These are phyloP conservation scores for Neophaeococcomyces aloes DNA, from an alignment of 2,329 filamentous ascomycete genomes.

Conservation along the genomic window DNA sequence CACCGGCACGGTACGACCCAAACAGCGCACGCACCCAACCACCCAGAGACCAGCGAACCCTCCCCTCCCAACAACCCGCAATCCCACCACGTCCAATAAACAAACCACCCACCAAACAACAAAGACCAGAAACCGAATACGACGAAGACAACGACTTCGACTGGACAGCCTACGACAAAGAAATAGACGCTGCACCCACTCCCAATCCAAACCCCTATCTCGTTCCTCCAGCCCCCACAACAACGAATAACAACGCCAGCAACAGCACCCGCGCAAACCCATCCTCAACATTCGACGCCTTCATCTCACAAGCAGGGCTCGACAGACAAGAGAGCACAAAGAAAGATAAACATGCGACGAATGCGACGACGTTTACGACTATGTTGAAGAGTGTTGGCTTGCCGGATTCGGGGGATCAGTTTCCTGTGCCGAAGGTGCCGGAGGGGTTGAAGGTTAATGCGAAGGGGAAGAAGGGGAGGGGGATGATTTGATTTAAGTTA, in stretches of 20 bases:
- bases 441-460: conserved; percentile 1
- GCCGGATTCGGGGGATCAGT: conserved; percentile 15
- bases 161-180: too few relatives aligned
- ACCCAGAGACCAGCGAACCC: not conserved
- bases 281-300: conserved; percentile 5
- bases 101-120: not conserved
- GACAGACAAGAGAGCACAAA: conserved; percentile 4
- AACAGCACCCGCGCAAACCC: conserved; percentile 7
- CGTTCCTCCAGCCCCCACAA: too few relatives aligned
- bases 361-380: conserved; percentile 19
- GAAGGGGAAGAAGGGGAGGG: conserved; percentile 4
- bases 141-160: too few relatives aligned
- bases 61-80: conserved; percentile 1
- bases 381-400: conserved; percentile 20
- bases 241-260: too few relatives aligned
- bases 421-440: conserved; percentile 2
- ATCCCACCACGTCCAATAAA: conserved; percentile 1
- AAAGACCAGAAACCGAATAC: conserved; percentile 1
- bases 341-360: conserved; percentile 14
- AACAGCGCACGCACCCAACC: not conserved
- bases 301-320: conserved; percentile 2
- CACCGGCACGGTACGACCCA: conserved; percentile 16
- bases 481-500: conserved; percentile 4
- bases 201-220: too few relatives aligned
- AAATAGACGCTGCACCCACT: too few relatives aligned